A percentile compares a stretch with the other conserved stretches of the same genome.
These are phyloP conservation scores for Alternaria ventricosa DNA, from an alignment of 2,329 filamentous ascomycete genomes.

Conservation along the genomic window DNA sequence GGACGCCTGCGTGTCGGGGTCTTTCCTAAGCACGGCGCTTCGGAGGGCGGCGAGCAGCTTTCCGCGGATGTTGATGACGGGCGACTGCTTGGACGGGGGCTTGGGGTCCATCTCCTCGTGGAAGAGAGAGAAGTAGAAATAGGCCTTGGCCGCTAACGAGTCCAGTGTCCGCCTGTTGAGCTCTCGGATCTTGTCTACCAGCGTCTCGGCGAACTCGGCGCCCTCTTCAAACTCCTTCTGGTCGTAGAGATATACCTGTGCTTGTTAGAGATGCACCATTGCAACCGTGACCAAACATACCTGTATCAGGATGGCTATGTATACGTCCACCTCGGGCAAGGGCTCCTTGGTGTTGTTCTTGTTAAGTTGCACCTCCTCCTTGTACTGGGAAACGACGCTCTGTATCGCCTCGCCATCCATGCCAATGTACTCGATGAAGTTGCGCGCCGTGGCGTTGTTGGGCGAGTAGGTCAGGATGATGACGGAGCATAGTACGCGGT, in stretches of 20 bases:
- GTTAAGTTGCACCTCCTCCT: constrained; percentile 71
- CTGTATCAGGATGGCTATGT: constrained; percentile 76
- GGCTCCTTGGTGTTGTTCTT: constrained; percentile 73
- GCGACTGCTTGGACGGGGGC: constrained; percentile 86
- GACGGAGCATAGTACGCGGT: constrained; percentile 80
- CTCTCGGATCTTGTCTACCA: constrained; percentile 84
- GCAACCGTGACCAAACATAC: constrained; percentile 25
- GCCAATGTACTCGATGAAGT: constrained; percentile 73
- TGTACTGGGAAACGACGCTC: constrained; percentile 56
- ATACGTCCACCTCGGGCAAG: constrained; percentile 86
- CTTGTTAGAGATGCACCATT: constrained; percentile 17
- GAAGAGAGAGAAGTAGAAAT: constrained; percentile 98
- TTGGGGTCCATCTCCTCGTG: constrained; percentile 88
- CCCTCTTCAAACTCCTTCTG: constrained; percentile 80
- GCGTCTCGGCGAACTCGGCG: constrained; percentile 79
- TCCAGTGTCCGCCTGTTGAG: constrained; percentile 94
- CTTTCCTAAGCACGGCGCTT: constrained; percentile 95
- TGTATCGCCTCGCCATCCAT: constrained; percentile 70
- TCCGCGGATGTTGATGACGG: constrained; percentile 84
- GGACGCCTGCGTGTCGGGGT: constrained; percentile 94
- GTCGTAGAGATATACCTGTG: constrained; percentile 87
- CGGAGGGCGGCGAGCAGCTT: constrained; percentile 85
- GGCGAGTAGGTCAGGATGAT: constrained; percentile 80
- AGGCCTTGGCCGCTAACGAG: constrained; percentile 90
- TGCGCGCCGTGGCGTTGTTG: constrained; percentile 70